Conservation (phyloP, 2,329 filamentous ascomycete genomes). For the Neofusicoccum sp. region DNA sequence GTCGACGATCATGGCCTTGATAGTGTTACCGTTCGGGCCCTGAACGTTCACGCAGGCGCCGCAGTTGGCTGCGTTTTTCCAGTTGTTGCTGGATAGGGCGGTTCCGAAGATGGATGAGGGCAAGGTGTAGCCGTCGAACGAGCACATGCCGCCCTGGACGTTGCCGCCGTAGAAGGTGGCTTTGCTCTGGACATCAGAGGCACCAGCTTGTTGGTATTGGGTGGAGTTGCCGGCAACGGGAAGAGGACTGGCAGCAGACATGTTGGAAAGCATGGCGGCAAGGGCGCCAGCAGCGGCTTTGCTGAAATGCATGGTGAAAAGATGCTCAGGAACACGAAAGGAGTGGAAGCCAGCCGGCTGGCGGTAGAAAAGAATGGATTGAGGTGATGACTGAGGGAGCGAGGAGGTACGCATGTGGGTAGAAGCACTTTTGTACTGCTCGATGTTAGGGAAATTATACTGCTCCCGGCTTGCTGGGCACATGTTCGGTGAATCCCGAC, state of each 20-base stretch:
- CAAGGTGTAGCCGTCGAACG: conserved; percentile 62
- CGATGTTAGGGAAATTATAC: background rate
- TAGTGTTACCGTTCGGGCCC: conserved; percentile 55
- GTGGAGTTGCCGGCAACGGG: conserved; percentile 8
- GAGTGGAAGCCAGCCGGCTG: conserved; percentile 7
- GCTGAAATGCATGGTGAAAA: conserved; percentile 11
- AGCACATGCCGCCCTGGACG: conserved; percentile 60
- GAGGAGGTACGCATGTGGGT: conserved; percentile 1
- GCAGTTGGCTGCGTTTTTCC: conserved; percentile 57
- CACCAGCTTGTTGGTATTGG: background rate
- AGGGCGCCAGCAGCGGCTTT: conserved; percentile 15
- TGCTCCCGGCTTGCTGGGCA: too few relatives aligned
- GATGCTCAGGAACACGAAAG: background rate
- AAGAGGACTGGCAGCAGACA: conserved; percentile 4
- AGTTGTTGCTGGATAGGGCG: conserved; percentile 59
- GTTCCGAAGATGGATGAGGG: conserved; percentile 60
- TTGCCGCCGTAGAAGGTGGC: conserved; percentile 41
- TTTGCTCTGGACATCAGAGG: conserved; percentile 22
- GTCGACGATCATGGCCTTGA: conserved; percentile 65
- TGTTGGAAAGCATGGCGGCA: background rate
- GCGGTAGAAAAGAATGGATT: conserved; percentile 15
- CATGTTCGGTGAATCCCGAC: too few relatives aligned
- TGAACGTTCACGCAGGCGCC: conserved; percentile 62
- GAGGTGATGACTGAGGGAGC: conserved; percentile 11
- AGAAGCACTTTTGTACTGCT: background rate